Conservation (phyloP, 306 rosid species). For the Medicago ruthenica region DNA sequence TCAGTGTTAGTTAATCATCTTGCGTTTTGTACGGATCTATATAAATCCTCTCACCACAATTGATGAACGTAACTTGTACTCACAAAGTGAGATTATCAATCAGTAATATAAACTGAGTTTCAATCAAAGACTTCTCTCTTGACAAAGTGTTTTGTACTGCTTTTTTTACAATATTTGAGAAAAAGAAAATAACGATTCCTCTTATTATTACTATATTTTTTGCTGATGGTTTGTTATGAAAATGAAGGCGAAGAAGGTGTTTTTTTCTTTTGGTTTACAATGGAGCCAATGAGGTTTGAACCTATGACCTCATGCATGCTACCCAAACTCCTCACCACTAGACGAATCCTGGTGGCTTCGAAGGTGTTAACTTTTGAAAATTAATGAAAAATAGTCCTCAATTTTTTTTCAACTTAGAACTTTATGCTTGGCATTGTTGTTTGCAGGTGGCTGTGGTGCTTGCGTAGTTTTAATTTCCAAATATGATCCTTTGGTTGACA, state of each 20-base stretch:
- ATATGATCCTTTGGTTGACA: conserved; percentile 64
- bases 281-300: too few relatives aligned
- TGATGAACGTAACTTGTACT: too few relatives aligned
- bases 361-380: conserved; percentile 3
- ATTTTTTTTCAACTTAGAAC: conserved; percentile 8
- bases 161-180: background rate
- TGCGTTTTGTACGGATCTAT: background rate
- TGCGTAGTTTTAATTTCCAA: conserved; percentile 86
- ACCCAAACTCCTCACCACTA: too few relatives aligned
- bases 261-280: too few relatives aligned
- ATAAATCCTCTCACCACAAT: background rate
- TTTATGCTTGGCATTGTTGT: conserved; percentile 38
- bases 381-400: background rate
- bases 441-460: conserved; percentile 96
- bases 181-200: background rate
- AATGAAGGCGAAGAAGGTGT: background rate
- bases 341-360: too few relatives aligned
- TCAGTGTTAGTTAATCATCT: background rate
- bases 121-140: background rate
- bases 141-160: background rate
- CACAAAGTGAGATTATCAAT: too few relatives aligned
- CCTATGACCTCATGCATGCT: too few relatives aligned
- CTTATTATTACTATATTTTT: background rate
- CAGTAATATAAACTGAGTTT: background rate
- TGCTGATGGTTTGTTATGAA: background rate